Conservation (phyloP, 2,329 filamentous ascomycete species). For the Nannizzia gypsea region DNA sequence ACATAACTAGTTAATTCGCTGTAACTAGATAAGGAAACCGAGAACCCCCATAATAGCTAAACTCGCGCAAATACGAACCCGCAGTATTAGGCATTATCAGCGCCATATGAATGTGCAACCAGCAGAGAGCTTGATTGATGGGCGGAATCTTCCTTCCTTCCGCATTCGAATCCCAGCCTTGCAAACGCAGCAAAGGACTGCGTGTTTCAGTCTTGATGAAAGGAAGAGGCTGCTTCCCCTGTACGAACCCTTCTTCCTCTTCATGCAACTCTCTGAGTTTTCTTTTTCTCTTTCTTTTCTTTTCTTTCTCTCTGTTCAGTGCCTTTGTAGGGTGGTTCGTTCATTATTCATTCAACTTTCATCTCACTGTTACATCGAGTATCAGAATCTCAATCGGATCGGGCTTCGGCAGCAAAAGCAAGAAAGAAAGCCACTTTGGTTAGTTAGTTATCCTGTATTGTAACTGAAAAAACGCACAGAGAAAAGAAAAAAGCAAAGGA, state of each 20-base stretch:
- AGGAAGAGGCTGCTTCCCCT: not conserved
- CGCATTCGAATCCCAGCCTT: not conserved
- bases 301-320: not conserved
- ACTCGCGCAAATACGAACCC: too few species aligned
- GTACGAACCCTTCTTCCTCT: not conserved
- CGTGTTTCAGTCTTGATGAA: constrained; percentile 2
- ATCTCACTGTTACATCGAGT: not conserved
- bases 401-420: not conserved
- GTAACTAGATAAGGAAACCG: too few species aligned
- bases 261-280: not conserved
- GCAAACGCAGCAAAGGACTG: not conserved
- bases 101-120: too few species aligned
- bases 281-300: not conserved
- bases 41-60: too few species aligned
- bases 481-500: not conserved
- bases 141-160: not conserved
- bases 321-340: not conserved
- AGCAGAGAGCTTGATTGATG: not conserved
- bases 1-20: too few species aligned
- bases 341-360: not conserved
- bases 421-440: not conserved
- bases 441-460: not conserved
- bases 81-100: too few species aligned
- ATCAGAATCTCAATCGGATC: not conserved
- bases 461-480: not conserved